A percentile compares a stretch with the other conserved stretches of the same genome.
These are phyloP conservation scores for Xanthoconium purpureum DNA, from an alignment of 768 basidiomycete species.

Conservation along the genomic window DNA sequence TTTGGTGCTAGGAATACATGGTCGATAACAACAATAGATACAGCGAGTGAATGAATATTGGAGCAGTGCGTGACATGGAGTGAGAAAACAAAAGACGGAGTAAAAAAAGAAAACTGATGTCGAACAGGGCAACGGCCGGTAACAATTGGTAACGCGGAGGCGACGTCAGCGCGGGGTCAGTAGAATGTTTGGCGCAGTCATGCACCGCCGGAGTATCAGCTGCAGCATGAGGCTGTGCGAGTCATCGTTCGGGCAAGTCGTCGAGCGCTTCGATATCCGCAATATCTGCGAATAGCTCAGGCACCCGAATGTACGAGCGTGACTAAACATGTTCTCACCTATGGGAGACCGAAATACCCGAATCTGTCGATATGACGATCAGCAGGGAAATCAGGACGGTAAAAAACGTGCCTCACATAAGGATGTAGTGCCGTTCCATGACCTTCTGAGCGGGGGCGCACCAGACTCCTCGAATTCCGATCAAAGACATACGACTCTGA, in stretches of 20 bases:
- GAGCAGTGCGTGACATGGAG: slow-evolving; percentile 8
- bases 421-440: slow-evolving; percentile 25
- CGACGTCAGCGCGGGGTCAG: background rate
- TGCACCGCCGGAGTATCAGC: slow-evolving; percentile 1
- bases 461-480: slow-evolving; percentile 24
- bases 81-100: slow-evolving; percentile 3
- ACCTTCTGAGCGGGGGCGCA: slow-evolving; percentile 32
- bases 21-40: slow-evolving; percentile 22
- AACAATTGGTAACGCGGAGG: background rate
- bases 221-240: background rate
- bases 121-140: too few species aligned
- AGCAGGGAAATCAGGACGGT: slow-evolving; percentile 1
- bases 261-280: slow-evolving; percentile 27
- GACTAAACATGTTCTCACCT: slow-evolving; percentile 17
- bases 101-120: background rate
- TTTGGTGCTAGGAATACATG: slow-evolving; percentile 21
- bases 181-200: background rate
- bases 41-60: slow-evolving; percentile 4
- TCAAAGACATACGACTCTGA: slow-evolving; percentile 29
- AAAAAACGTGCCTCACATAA: slow-evolving; percentile 23
- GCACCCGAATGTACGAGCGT: background rate
- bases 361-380: slow-evolving; percentile 19
- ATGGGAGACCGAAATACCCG: slow-evolving; percentile 32
- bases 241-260: slow-evolving; percentile 21
- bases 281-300: slow-evolving; percentile 23